Base-by-base conservation (phyloP, 139 green algal genomes). In the Zygnema circumcarinatum region DNA sequence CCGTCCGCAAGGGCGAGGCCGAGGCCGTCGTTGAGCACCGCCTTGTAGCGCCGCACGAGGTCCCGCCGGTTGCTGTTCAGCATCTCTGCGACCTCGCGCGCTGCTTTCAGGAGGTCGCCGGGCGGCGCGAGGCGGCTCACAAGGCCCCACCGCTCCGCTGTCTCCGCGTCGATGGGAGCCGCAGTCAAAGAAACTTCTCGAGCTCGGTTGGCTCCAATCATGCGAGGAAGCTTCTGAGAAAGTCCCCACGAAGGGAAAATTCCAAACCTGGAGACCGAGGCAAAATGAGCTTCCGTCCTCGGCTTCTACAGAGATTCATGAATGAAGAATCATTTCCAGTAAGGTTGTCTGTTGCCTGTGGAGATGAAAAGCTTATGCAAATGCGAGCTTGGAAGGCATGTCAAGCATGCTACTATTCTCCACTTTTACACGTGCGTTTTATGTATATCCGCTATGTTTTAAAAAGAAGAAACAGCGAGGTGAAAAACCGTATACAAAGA, bases 221-320 rank as follows among this genome's bases (percentile, higher is more conserved):
- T 40, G 52, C 91, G 87, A n/a, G 85, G 67, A 38, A 93, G 85
- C 83, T 93, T 93, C 89, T 90, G 74, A 0, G 85, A 92, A 38
- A 93, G 75, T 0, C 90, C 90, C 88, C 88, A 91, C 0, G 62
- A 83, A 3, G 86, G 84, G 36, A 87, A 84, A 36, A 88, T 88
- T 11, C 76, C 76, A 69, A 88, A 90, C 53, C 76, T 90, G 76
- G 1, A 41, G 16, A 62, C 7, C 16, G 16, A 62, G 16, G 7
- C 7, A 62, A 62, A 16, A 62, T 25, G 47, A 62, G 47, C n/a
- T n/a, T n/a, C n/a, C n/a, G n/a, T n/a, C n/a, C n/a, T n/a, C n/a
- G n/a, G n/a, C n/a, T n/a, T n/a, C n/a, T n/a, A 29, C 54, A 72
- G 54, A 25, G 25, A 72, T 72, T 29, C 25, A 25, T 72, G 54